Evolutionary conservation across 1,284 basidiomycete species (phyloP).

Genomic region (Afroboletus lepidellus): DNA sequence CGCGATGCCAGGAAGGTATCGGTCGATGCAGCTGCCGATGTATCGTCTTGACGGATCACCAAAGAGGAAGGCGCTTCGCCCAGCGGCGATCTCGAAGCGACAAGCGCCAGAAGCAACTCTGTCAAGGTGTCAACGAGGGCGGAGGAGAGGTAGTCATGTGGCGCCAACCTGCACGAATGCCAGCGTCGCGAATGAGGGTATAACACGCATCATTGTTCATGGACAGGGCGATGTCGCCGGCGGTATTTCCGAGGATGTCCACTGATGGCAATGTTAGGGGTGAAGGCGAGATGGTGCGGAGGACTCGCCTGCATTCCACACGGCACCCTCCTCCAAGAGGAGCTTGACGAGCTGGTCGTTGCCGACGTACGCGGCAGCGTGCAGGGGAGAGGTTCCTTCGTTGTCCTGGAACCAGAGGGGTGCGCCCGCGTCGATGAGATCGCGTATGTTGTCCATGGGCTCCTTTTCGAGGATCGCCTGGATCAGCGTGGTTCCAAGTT

Average conservation of each 20-base stretch:
- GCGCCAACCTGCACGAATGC: constrained; percentile 73
- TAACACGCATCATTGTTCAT: constrained; percentile 78
- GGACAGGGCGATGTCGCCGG: constrained; percentile 86
- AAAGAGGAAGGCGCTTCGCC: constrained; percentile 44
- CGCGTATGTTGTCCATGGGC: constrained; percentile 49
- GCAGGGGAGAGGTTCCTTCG: constrained; percentile 80
- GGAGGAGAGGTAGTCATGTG: constrained; percentile 1
- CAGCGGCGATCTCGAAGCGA: constrained; percentile 45
- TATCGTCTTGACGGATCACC: constrained; percentile 56
- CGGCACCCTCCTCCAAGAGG: constrained; percentile 79
- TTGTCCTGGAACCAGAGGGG: constrained; percentile 93
- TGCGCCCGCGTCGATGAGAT: constrained; percentile 67
- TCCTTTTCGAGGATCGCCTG: constrained; percentile 53
- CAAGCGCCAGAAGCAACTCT: constrained; percentile 69
- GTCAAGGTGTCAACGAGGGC: constrained; percentile 11
- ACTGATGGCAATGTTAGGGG: constrained; percentile 43
- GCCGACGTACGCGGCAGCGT: constrained; percentile 83
- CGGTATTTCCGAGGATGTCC: constrained; percentile 76
- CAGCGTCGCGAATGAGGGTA: constrained; percentile 78
- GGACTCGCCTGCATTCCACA: constrained; percentile 84
- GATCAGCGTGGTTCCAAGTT: constrained; percentile 58
- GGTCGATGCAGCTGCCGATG: constrained; percentile 73
- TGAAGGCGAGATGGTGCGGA: background rate
- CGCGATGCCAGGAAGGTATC: constrained; percentile 72
- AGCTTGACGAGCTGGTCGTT: constrained; percentile 60